Base-by-base conservation (phyloP, 164 flowering plant genomes). In the Sextonia rubra region DNA sequence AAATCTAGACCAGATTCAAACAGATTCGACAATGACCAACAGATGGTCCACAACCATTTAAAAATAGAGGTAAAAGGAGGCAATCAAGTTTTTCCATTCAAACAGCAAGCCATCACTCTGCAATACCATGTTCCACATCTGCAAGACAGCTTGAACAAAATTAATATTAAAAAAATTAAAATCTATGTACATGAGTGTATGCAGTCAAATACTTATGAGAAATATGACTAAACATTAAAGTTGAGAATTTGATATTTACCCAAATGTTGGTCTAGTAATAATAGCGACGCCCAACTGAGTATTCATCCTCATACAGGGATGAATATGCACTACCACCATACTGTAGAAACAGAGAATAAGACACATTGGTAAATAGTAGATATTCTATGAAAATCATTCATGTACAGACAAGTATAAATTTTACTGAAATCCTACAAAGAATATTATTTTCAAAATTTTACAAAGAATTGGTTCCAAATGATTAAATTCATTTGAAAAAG, bases 271-370 rank as follows among this genome's bases (percentile, higher is more conserved):
- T 63, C 83, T 77, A 83, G 47, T 83, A 85, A 74, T 87, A 84
- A 69, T 87, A 85, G 61, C 92, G 87, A 68, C 89, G 77, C 72
- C 89, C 84, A 75, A 78, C 77, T 55, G 88, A 52, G 63, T 69
- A 86, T 64, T 82, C 84, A 75, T 73, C 77, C 26, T 86, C 83
- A 79, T 83, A 80, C 66, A 74, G 76, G 26, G 89, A 77, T 49
- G 89, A 75, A 78, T 80, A 80, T 58, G 80, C 58, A 77, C 85
- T 80, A 67, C 76, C 75, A 64, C 79, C 86, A 78, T 85, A 85
- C 90, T 87, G 85, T 63, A 70, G 14, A 17, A 32, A 66, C 15
- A 47, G 18, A 22, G 56, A 74, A 74, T 14, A 15, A 27, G 29
- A 69, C 4, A 11, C 37, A 27, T 60, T 18, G 66, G 12, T 58